These are phyloP conservation scores for Fusarium multiceps DNA, from an alignment of 2,329 filamentous ascomycete genomes.

Conservation along the genomic window DNA sequence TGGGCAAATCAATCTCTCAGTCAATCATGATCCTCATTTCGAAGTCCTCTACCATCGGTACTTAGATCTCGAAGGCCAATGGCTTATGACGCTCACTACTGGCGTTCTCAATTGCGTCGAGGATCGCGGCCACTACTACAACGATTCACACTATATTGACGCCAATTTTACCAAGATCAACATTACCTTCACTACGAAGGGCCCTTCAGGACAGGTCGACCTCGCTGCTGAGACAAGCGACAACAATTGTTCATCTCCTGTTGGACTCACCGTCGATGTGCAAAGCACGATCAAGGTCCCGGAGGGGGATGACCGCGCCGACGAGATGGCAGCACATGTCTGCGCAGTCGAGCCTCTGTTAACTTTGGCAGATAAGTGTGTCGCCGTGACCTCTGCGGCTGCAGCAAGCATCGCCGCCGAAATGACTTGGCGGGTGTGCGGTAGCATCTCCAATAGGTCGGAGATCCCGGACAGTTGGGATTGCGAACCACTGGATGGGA, in stretches of 20 bases:
- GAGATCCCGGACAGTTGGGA: too few species aligned
- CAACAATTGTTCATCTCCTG: neutral
- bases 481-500: too few species aligned
- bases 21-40: neutral
- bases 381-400: too few species aligned
- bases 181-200: conserved; percentile 8
- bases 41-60: fast-evolving
- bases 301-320: too few species aligned
- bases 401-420: too few species aligned
- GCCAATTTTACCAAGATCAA: neutral
- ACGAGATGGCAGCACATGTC: too few species aligned
- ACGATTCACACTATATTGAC: neutral
- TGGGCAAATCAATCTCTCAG: neutral
- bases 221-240: neutral
- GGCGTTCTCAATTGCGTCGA: neutral
- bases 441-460: too few species aligned
- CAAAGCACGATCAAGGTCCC: neutral
- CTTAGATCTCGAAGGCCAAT: neutral
- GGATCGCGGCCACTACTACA: neutral
- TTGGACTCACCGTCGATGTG: neutral
- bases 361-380: too few species aligned
- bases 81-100: neutral
- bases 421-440: too few species aligned
- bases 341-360: too few species aligned
- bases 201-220: neutral